Conservation (phyloP, 2,329 filamentous ascomycete species). For the Chlorencoelia australis region DNA sequence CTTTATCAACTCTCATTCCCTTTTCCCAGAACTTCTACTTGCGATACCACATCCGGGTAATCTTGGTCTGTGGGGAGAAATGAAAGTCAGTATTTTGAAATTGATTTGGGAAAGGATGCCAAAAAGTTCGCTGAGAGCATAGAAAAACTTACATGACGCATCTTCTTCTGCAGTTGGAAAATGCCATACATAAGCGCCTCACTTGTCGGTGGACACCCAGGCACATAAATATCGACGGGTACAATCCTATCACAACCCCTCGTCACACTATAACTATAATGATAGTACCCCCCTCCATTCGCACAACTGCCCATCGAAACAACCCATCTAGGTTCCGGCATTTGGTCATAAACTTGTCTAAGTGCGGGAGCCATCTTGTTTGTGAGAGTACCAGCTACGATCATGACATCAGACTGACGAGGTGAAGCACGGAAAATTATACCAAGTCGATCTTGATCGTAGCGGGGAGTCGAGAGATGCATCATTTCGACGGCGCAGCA, state of each 20-base stretch:
- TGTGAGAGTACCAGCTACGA: slow-evolving; percentile 82
- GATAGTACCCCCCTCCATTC: slow-evolving; percentile 79
- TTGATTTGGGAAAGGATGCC: not conserved
- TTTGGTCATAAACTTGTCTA: slow-evolving; percentile 88
- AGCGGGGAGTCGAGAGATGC: slow-evolving; percentile 77
- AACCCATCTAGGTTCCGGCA: slow-evolving; percentile 86
- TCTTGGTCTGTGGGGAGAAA: slow-evolving; percentile 6
- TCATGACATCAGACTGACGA: slow-evolving; percentile 85
- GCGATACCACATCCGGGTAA: slow-evolving; percentile 13
- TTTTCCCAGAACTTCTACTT: slow-evolving; percentile 5
- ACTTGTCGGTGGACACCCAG: slow-evolving; percentile 56
- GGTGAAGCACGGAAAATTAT: slow-evolving; percentile 88
- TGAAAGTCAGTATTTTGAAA: not conserved
- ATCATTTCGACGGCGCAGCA: slow-evolving; percentile 93
- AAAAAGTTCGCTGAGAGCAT: not conserved
- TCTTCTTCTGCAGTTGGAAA: slow-evolving; percentile 11
- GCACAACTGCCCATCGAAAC: slow-evolving; percentile 75
- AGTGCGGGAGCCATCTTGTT: slow-evolving; percentile 95
- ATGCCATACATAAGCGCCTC: slow-evolving; percentile 51
- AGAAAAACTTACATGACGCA: slow-evolving; percentile 8
- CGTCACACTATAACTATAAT: slow-evolving; percentile 73
- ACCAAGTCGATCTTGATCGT: slow-evolving; percentile 80
- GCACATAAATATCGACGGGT: slow-evolving; percentile 72
- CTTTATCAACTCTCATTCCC: not conserved
- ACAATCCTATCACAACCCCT: slow-evolving; percentile 68